Conservation (phyloP, 2,329 filamentous ascomycete genomes). For the Cryphonectria japonica region DNA sequence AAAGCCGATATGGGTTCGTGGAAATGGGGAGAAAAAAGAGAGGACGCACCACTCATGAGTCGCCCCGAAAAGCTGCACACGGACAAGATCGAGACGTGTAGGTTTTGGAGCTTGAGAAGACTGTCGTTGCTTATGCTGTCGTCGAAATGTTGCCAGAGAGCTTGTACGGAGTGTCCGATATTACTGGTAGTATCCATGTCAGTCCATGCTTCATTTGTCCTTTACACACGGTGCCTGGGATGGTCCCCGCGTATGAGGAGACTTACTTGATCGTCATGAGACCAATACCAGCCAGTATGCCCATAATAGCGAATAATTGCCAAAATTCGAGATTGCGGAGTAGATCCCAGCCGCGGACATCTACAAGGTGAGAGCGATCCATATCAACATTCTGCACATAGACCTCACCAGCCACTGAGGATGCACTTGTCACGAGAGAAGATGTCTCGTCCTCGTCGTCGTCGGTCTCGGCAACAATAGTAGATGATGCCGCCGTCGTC, state of each 20-base stretch:
- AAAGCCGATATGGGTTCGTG: not conserved
- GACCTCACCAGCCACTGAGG: constrained; percentile 55
- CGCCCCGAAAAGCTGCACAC: constrained; percentile 84
- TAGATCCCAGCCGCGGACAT: constrained; percentile 84
- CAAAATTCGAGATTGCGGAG: constrained; percentile 79
- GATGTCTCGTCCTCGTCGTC: constrained; percentile 72
- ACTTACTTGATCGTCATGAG: constrained; percentile 98
- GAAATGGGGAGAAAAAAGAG: no score
- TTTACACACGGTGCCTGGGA: not conserved
- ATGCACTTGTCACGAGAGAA: constrained; percentile 73
- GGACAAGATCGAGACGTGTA: constrained; percentile 95
- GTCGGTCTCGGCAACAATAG: constrained; percentile 34
- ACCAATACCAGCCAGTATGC: constrained; percentile 87
- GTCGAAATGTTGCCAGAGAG: constrained; percentile 87
- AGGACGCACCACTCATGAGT: constrained; percentile 69
- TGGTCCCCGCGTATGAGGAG: not conserved
- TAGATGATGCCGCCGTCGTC: constrained; percentile 30
- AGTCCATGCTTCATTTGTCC: not conserved
- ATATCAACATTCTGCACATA: constrained; percentile 66
- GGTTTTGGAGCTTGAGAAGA: constrained; percentile 79
- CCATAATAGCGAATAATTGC: constrained; percentile 87
- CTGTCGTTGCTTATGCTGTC: constrained; percentile 71
- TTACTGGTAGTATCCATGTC: constrained; percentile 62
- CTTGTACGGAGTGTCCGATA: constrained; percentile 87
- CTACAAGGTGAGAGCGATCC: constrained; percentile 78